Conservation (phyloP, 768 basidiomycete species). For the Phanerochaete sordida region DNA sequence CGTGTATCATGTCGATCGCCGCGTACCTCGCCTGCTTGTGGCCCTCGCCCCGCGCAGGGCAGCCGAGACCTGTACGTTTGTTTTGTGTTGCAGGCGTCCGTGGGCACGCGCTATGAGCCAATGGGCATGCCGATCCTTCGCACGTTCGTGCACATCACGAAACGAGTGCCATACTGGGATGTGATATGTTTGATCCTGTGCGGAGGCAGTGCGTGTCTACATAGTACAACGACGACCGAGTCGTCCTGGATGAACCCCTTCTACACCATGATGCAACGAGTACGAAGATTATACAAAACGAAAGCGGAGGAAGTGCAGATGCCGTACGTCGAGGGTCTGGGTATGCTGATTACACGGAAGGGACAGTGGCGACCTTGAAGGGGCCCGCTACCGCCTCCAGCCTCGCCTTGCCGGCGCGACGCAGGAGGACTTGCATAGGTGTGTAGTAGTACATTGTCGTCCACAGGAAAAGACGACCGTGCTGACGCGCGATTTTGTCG, state of each 20-base stretch:
- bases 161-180: neutral
- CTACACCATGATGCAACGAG: neutral
- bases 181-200: neutral
- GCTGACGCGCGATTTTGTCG: constrained; percentile 56
- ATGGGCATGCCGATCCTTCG: neutral
- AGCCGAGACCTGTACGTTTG: neutral
- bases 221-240: neutral
- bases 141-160: neutral
- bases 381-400: constrained; percentile 32
- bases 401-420: constrained; percentile 81
- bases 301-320: neutral
- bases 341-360: neutral
- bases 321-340: neutral
- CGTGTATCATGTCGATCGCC: neutral
- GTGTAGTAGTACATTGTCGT: constrained; percentile 60
- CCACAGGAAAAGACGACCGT: constrained; percentile 73
- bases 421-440: constrained; percentile 32
- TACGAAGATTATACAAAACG: neutral
- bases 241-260: neutral
- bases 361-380: constrained; percentile 2
- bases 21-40: neutral
- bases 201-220: neutral
- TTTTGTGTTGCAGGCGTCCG: neutral
- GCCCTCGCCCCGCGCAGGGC: neutral
- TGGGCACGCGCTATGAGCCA: neutral